A percentile compares a stretch with the other conserved stretches of the same genome.
phyloP scores from a whole-genome alignment of 2,329 filamentous ascomycete genomes.

The Xylariaceae sp. region DNA sequence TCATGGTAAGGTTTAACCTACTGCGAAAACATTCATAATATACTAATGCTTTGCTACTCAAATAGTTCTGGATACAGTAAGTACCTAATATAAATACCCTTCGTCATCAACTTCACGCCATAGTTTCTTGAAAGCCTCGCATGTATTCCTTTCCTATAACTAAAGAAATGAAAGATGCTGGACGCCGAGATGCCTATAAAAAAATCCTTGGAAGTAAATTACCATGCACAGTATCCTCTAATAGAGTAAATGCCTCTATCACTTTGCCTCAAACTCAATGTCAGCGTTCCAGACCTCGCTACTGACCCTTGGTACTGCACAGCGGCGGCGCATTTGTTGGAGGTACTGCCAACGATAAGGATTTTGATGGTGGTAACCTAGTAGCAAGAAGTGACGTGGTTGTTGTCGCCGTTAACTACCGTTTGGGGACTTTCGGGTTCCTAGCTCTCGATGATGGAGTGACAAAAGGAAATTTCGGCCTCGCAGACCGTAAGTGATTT shows the following conservation, averaged over 20 bases:
- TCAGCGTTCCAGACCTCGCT: not conserved
- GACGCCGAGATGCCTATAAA: not conserved
- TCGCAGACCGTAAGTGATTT: constrained; percentile 47
- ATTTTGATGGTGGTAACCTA: constrained; percentile 60
- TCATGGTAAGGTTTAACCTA: constrained; percentile 36
- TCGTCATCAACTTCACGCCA: no score
- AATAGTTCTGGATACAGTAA: constrained; percentile 27
- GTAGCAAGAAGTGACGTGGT: constrained; percentile 65
- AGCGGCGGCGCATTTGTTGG: constrained; percentile 61
- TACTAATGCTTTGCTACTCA: not conserved
- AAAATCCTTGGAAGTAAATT: no score
- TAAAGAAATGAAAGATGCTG: no score
- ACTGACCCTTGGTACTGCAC: not conserved
- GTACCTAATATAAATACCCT: no score
- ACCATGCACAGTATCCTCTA: no score
- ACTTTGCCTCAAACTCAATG: not conserved
- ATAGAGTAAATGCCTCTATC: no score
- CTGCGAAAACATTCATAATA: not conserved
- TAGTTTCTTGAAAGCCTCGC: no score
- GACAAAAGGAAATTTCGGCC: constrained; percentile 55
- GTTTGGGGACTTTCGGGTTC: constrained; percentile 63
- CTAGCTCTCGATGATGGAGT: constrained; percentile 56
- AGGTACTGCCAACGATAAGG: constrained; percentile 48
- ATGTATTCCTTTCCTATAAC: no score
- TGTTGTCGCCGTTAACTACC: constrained; percentile 65